phyloP scores from a whole-genome alignment of 2,329 filamentous ascomycete species.

The Plenodomus lindquistii region DNA sequence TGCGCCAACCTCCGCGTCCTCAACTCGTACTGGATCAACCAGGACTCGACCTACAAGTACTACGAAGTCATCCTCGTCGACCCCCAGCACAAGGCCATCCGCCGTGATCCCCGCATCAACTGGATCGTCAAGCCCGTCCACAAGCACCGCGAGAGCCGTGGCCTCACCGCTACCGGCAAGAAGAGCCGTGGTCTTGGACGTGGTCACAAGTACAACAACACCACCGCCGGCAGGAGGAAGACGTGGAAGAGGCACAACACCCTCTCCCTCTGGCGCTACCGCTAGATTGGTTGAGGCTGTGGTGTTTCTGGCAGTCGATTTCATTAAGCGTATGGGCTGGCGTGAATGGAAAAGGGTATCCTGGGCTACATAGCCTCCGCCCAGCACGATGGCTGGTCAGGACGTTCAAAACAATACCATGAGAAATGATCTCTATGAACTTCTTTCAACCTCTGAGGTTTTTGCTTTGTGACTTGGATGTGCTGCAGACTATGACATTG shows the following conservation, averaged over 20 bases:
- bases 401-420: conserved; percentile 38
- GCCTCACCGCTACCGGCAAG: conserved; percentile 98
- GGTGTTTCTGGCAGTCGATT: conserved; percentile 34
- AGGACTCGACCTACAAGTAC: conserved; percentile 99
- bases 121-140: conserved; percentile 99
- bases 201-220: conserved; percentile 99
- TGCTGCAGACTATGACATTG: neutral
- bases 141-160: conserved; percentile 99
- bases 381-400: conserved; percentile 24
- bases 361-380: conserved; percentile 38
- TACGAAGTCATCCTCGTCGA: conserved; percentile 99
- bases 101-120: conserved; percentile 98
- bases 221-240: conserved; percentile 94
- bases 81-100: conserved; percentile 99
- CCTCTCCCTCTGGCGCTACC: conserved; percentile 97
- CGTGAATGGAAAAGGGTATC: conserved; percentile 41
- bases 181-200: conserved; percentile 99
- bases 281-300: conserved; percentile 59
- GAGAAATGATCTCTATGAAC: conserved; percentile 35
- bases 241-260: conserved; percentile 99
- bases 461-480: too few species aligned
- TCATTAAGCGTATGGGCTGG: conserved; percentile 38
- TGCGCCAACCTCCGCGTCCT: conserved; percentile 99
- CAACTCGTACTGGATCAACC: conserved; percentile 99
- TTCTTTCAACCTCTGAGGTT: neutral